These are phyloP conservation scores for Podaxis sp. DNA, from an alignment of 768 basidiomycete species.

Conservation along the genomic window DNA sequence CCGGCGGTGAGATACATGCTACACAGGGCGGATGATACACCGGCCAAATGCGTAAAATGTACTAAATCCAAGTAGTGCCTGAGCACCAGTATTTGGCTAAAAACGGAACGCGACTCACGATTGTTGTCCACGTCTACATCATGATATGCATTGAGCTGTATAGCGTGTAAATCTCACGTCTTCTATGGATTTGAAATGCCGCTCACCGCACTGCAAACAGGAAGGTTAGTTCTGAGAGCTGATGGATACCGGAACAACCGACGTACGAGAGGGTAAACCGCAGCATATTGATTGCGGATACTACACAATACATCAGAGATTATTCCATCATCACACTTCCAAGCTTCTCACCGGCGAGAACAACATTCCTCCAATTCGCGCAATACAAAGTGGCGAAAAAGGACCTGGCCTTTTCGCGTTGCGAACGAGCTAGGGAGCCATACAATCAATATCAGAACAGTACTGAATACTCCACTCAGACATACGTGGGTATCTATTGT, in stretches of 20 bases:
- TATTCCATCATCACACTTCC: neutral
- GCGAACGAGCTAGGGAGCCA: conserved; percentile 18
- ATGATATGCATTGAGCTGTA: conserved; percentile 29
- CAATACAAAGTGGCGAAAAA: conserved; percentile 34
- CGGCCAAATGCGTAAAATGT: conserved; percentile 18
- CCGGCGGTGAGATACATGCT: conserved; percentile 30
- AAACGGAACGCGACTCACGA: conserved; percentile 12
- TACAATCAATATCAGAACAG: conserved; percentile 13
- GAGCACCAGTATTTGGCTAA: neutral
- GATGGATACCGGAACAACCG: neutral
- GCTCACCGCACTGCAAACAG: conserved; percentile 22
- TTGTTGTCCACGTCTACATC: conserved; percentile 30
- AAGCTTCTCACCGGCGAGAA: conserved; percentile 28
- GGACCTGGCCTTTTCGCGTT: conserved; percentile 20
- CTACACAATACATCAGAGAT: conserved; percentile 15
- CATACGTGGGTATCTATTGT: conserved; percentile 32
- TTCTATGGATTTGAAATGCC: neutral
- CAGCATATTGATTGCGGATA: conserved; percentile 35
- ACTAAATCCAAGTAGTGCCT: conserved; percentile 5
- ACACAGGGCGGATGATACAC: conserved; percentile 34
- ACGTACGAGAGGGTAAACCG: conserved; percentile 35
- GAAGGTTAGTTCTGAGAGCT: neutral
- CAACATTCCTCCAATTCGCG: conserved; percentile 36
- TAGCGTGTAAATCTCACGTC: neutral
- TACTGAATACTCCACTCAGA: neutral